Conservation (phyloP, 108 stramenopile genomes). For the Skeletonema potamos region DNA sequence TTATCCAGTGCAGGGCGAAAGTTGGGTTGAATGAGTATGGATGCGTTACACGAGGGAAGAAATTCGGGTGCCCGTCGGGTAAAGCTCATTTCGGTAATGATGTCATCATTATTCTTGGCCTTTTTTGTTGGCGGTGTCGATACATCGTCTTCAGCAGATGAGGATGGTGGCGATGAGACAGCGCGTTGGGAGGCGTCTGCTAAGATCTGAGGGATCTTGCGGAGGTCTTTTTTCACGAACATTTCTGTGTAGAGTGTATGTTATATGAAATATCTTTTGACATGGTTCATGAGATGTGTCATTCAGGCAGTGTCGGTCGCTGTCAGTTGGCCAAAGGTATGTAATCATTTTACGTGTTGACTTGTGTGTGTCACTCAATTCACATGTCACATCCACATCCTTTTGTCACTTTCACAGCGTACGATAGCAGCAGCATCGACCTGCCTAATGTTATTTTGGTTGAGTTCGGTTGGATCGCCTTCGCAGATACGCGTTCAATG, state of each 20-base stretch:
- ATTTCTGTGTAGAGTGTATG: slow-evolving; percentile 15
- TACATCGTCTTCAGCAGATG: background rate
- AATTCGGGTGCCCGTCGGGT: slow-evolving; percentile 49
- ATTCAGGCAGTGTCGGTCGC: too few species aligned
- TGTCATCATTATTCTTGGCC: background rate
- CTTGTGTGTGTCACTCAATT: too few species aligned
- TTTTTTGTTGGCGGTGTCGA: slow-evolving; percentile 30
- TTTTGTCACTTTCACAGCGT: too few species aligned
- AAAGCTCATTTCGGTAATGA: slow-evolving; percentile 22
- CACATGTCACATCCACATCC: too few species aligned
- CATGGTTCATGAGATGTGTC: background rate
- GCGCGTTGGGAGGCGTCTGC: slow-evolving; percentile 42
- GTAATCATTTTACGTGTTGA: too few species aligned
- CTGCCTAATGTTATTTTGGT: too few species aligned
- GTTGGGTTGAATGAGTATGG: slow-evolving; percentile 48
- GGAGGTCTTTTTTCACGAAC: slow-evolving; percentile 75
- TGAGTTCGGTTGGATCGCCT: too few species aligned
- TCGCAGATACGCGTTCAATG: background rate
- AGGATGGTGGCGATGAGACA: background rate
- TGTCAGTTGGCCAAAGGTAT: too few species aligned
- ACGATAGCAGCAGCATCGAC: too few species aligned
- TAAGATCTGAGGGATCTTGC: slow-evolving; percentile 68
- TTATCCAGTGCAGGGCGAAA: slow-evolving; percentile 46
- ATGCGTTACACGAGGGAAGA: slow-evolving; percentile 29
- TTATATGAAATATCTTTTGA: too few species aligned